Percentiles rank a stretch among this genome's conserved stretches.
These are phyloP conservation scores for Kalanchoe fedtschenkoi DNA, from an alignment of 164 flowering plant genomes.

Conservation along the genomic window DNA sequence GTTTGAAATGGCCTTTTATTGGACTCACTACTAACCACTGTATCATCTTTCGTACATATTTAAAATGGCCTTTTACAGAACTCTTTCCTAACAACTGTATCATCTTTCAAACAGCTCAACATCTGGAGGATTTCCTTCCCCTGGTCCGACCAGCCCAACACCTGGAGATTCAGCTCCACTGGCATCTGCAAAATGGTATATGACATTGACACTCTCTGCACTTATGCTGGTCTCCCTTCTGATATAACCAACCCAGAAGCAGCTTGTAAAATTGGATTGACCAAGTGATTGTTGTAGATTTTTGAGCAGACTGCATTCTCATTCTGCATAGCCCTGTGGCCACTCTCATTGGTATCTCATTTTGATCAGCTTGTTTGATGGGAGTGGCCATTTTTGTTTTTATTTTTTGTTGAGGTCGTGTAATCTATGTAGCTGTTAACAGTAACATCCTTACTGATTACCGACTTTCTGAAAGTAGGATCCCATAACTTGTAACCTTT, in stretches of 20 bases:
- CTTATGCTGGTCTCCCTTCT: background rate
- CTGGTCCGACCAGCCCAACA: constrained; percentile 30
- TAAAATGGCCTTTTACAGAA: constrained; percentile 20
- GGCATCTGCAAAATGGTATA: background rate
- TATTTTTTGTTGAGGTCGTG: background rate
- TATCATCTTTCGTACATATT: background rate
- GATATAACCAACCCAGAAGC: background rate
- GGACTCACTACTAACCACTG: background rate
- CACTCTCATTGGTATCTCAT: background rate
- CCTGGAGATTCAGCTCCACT: constrained; percentile 14
- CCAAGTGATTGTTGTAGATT: background rate
- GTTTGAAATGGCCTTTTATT: background rate
- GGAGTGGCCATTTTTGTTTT: background rate
- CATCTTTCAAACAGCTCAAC: constrained; percentile 14
- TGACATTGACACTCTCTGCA: background rate
- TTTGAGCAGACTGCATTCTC: background rate
- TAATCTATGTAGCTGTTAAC: background rate
- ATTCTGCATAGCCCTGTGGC: background rate
- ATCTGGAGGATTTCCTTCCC: constrained; percentile 16
- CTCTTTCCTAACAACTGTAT: background rate
- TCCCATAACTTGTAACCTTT: no score
- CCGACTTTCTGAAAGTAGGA: no score
- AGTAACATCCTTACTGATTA: no score
- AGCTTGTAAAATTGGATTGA: background rate
- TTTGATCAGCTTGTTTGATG: background rate